Conservation (phyloP, 768 basidiomycete genomes). For the Naganishia vaughanmartiniae region DNA sequence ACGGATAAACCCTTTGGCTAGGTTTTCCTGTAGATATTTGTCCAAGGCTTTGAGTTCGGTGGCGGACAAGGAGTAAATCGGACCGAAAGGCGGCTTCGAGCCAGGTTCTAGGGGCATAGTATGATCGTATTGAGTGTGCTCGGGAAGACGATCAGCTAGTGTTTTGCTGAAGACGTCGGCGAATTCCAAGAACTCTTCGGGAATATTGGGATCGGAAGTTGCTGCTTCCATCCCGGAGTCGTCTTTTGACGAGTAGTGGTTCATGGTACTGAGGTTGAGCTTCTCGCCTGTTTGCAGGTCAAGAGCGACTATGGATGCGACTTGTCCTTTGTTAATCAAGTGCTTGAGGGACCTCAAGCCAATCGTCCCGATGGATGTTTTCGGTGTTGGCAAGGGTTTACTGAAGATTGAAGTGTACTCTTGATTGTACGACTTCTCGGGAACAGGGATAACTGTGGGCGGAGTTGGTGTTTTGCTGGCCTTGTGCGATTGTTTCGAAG, state of each 20-base stretch:
- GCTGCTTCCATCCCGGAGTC: not conserved
- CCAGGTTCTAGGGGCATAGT: constrained; percentile 24
- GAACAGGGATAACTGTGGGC: not conserved
- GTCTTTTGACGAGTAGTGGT: not conserved
- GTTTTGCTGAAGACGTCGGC: constrained; percentile 30
- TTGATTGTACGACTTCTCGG: constrained; percentile 6
- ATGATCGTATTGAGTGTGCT: constrained; percentile 30
- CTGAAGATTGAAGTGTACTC: constrained; percentile 2
- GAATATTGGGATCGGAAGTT: constrained; percentile 12
- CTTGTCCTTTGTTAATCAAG: constrained; percentile 11
- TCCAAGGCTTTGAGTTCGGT: constrained; percentile 51
- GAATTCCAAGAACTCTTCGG: constrained; percentile 24
- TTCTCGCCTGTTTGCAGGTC: constrained; percentile 11
- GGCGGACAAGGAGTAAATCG: constrained; percentile 52
- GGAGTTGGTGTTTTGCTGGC: too few relatives aligned
- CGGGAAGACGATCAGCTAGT: constrained; percentile 27
- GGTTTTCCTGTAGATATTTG: constrained; percentile 53
- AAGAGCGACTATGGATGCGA: constrained; percentile 1
- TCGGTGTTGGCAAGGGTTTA: not conserved
- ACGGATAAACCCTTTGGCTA: constrained; percentile 35
- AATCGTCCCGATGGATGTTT: constrained; percentile 7
- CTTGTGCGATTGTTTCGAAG: not conserved
- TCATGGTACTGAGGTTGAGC: not conserved
- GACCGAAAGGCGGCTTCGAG: constrained; percentile 42
- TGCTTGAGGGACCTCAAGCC: constrained; percentile 9